Conservation (phyloP, 2,329 filamentous ascomycete species). For the Endocalyx cinctus region DNA sequence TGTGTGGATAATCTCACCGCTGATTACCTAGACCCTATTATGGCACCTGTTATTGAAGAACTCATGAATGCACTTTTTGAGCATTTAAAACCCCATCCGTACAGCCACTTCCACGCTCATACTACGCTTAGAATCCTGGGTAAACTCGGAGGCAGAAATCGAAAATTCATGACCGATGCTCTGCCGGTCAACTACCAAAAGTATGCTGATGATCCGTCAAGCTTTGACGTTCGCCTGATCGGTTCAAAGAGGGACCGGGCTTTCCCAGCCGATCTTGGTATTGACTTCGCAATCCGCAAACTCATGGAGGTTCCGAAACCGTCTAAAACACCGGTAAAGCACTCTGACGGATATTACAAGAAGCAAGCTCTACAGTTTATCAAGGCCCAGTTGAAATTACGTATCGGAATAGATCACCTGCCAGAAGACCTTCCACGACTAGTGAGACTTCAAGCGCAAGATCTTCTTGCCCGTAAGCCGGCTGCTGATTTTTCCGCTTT, state of each 20-base stretch:
- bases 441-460: constrained; percentile 83
- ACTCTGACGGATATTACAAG: constrained; percentile 81
- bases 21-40: constrained; percentile 96
- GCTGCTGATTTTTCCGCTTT: constrained; percentile 68
- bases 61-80: constrained; percentile 97
- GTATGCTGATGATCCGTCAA: constrained; percentile 82
- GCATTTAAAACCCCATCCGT: constrained; percentile 86
- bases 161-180: constrained; percentile 90
- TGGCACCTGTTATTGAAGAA: constrained; percentile 98
- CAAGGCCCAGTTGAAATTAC: constrained; percentile 82
- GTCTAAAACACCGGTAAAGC: constrained; percentile 48
- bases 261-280: constrained; percentile 80
- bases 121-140: constrained; percentile 96
- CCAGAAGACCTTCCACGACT: constrained; percentile 85
- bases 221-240: constrained; percentile 82
- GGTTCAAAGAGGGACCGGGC: constrained; percentile 85
- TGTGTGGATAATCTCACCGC: constrained; percentile 98
- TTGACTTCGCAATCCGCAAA: constrained; percentile 85
- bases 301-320: constrained; percentile 74
- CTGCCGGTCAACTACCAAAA: constrained; percentile 77
- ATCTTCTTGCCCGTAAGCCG: constrained; percentile 68
- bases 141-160: constrained; percentile 90
- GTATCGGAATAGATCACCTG: constrained; percentile 80
- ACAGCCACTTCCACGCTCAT: constrained; percentile 96
- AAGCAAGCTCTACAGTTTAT: constrained; percentile 86